phyloP scores from a whole-genome alignment of 1,284 basidiomycete species.

The Kwoniella shivajii region DNA sequence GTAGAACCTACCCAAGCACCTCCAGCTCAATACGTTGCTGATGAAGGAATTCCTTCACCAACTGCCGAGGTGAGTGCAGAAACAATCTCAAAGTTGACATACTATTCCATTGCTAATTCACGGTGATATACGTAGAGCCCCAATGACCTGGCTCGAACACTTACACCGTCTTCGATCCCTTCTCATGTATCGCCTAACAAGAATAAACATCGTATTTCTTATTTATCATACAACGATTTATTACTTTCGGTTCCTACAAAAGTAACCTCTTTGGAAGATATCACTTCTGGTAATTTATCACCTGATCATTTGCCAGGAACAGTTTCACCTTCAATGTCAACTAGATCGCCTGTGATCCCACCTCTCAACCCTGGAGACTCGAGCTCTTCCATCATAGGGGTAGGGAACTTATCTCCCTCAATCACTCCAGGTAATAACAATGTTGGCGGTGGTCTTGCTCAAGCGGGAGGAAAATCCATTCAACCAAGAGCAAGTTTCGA shows the following conservation, averaged over 20 bases:
- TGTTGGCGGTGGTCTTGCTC: background rate
- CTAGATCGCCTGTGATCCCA: conserved; percentile 57
- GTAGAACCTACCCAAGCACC: background rate
- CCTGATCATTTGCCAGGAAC: conserved; percentile 53
- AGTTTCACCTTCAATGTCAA: conserved; percentile 38
- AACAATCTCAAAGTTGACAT: background rate
- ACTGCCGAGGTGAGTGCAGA: conserved; percentile 1
- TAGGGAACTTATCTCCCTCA: no score
- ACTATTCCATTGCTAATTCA: background rate
- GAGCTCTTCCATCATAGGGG: background rate
- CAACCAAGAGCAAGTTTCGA: conserved; percentile 14
- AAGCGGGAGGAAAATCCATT: background rate
- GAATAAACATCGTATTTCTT: conserved; percentile 66
- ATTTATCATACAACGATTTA: conserved; percentile 81
- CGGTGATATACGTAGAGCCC: background rate
- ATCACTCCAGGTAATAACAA: background rate
- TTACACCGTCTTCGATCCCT: conserved; percentile 51
- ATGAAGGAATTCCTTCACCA: conserved; percentile 1
- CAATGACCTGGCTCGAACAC: background rate
- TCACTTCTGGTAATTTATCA: conserved; percentile 61
- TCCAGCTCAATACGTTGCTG: background rate
- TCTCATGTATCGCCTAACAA: conserved; percentile 59
- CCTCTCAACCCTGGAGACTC: conserved; percentile 1
- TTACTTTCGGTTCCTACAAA: conserved; percentile 72
- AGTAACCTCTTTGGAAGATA: conserved; percentile 68